Evolutionary conservation across 2,329 filamentous ascomycete genomes (phyloP), one percentile per base, ranked within the genome.

Genomic region (Tolypocladium guangdongense): DNA sequence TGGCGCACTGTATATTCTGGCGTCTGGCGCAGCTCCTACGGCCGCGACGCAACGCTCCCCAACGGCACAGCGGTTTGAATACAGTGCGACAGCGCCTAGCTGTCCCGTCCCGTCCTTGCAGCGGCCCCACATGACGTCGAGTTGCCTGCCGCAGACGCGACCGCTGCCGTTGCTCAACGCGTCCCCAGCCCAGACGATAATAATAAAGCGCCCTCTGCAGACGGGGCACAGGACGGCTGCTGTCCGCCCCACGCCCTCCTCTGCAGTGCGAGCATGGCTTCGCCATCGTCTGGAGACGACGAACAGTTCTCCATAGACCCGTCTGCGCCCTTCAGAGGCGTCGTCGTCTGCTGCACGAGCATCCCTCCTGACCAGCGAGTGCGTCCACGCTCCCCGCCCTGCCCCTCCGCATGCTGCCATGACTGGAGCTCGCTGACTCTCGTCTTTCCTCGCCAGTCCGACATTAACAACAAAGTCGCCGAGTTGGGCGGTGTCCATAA

Each of bases 401-500:
- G 14, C 48, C 49, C 37, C 53, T 38, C 27, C 18, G 43, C 27
- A 32, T 24, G 20, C 43, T n/a, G 10, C 24, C 41, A 11, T 18
- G 16, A 18, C 24, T 16, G 41, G 24, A 10, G 14, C 27, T 20
- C 33, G 43, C 43, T 47, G 10, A 47, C 27, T 32, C 2, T 32
- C 4, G 18, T 20, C 18, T 30, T 5, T 10, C 30, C 10, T 30
- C 24, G 27, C 10, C 46, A 80, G 77, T 71, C 72, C 45, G 74
- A 82, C 52, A 76, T 90, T 49, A 81, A 80, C 18, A 70, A 76
- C 49, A 81, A 83, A 56, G 87, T 88, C 20, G 71, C 76, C 58
- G 83, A 96, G 65, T 90, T 99, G 76, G 93, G 93, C 59, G 93
- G 91, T 50, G 71, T 80, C 56, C 88, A 95, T 76, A 90, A 88